phyloP scores from a whole-genome alignment of 768 basidiomycete genomes.

The Russula griseocarnosa region DNA sequence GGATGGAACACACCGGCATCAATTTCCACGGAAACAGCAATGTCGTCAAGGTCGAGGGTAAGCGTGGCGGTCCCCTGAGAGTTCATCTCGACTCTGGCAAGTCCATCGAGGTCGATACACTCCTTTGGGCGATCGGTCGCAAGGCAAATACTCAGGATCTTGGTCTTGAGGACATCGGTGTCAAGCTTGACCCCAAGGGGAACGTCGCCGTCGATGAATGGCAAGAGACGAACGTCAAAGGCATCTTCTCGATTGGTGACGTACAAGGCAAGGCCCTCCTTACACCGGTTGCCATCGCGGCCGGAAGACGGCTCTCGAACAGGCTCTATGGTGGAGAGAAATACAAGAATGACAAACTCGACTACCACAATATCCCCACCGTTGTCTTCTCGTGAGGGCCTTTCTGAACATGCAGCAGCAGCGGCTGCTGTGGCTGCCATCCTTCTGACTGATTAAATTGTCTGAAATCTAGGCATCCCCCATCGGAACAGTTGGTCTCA shows the following conservation, averaged over 20 bases:
- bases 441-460: constrained; percentile 1
- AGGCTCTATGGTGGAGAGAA: constrained; percentile 83
- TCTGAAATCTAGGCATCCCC: constrained; percentile 65
- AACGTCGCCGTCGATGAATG: constrained; percentile 87
- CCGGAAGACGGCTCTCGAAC: constrained; percentile 84
- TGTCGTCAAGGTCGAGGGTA: constrained; percentile 72
- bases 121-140: constrained; percentile 96
- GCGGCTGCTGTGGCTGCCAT: neutral
- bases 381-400: constrained; percentile 94
- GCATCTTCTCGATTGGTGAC: constrained; percentile 84
- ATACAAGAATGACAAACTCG: constrained; percentile 83
- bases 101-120: constrained; percentile 74
- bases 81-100: constrained; percentile 74
- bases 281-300: constrained; percentile 97
- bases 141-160: constrained; percentile 73
- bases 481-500: constrained; percentile 95
- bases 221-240: constrained; percentile 71
- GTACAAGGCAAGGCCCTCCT: constrained; percentile 88
- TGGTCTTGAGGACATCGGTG: constrained; percentile 71
- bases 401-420: neutral
- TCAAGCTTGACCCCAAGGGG: constrained; percentile 74
- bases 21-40: constrained; percentile 77
- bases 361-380: constrained; percentile 86
- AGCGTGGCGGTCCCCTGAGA: constrained; percentile 65
- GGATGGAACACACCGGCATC: constrained; percentile 96